phyloP scores from a whole-genome alignment of 768 basidiomycete species.

The Pulveroboletus sp. region DNA sequence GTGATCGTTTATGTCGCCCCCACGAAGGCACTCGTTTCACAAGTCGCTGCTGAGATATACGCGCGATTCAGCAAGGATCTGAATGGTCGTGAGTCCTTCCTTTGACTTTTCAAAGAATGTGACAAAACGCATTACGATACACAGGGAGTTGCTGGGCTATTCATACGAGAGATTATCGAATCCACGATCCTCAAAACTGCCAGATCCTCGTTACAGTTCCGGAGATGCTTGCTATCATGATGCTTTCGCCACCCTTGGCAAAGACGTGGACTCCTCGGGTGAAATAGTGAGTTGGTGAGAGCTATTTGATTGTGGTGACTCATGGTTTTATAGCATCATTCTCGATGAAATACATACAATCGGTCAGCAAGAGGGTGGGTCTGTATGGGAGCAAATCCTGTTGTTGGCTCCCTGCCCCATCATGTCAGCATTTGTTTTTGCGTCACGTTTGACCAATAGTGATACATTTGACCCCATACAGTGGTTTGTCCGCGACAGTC shows the following conservation, averaged over 20 bases:
- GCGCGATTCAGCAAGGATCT: constrained; percentile 59
- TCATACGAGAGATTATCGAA: constrained; percentile 59
- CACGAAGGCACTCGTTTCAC: constrained; percentile 68
- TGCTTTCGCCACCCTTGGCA: constrained; percentile 63
- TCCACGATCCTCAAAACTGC: constrained; percentile 59
- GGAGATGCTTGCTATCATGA: constrained; percentile 63
- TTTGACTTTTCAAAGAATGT: neutral
- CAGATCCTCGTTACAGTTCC: constrained; percentile 75
- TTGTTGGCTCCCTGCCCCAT: constrained; percentile 66
- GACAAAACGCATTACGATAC: neutral
- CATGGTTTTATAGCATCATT: constrained; percentile 47
- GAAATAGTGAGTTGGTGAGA: constrained; percentile 41
- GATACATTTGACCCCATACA: constrained; percentile 17
- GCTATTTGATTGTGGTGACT: neutral
- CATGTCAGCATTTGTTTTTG: constrained; percentile 43
- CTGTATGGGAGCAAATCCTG: constrained; percentile 73
- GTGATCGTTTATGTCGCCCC: constrained; percentile 71
- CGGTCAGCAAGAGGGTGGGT: constrained; percentile 63
- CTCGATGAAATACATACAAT: constrained; percentile 57
- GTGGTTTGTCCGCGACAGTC: constrained; percentile 69
- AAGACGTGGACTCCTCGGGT: constrained; percentile 57
- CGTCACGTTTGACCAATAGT: neutral
- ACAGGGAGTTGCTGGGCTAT: constrained; percentile 60
- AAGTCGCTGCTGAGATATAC: constrained; percentile 71
- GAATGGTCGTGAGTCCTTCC: constrained; percentile 36